Base-by-base conservation (phyloP, 1,284 basidiomycete species). In the Rhodotorula sp. region DNA sequence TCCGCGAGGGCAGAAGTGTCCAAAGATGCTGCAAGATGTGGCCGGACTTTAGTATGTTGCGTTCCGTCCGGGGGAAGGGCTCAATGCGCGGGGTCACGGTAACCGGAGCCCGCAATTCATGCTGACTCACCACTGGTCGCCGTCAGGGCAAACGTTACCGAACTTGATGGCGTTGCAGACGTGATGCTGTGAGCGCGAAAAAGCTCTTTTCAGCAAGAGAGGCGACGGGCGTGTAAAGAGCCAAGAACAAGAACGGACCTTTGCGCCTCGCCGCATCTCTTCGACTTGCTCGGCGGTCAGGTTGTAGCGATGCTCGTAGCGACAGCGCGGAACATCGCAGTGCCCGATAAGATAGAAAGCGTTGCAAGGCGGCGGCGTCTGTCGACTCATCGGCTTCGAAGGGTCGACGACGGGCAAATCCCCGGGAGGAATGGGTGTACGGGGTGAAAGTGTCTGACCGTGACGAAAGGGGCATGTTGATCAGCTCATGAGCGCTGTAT, bases 351-450 rank as follows among this genome's bases (percentile, higher is more conserved):
- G 56, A 46, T 60, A 71, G 14, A 58, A 67, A 0, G 62, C 30
- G 63, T 71, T 71, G 37, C 71, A 73, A 3, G 72, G 73, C 42
- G 73, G 63, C 26, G 72, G 67, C n/a, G 49, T 54, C 22, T 70
- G 68, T 20, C 67, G 55, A 54, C 57, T 45, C 74, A 73, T 78
- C 30, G 75, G 74, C 53, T 77, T 74, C 1, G 72, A 70, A 12
- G 75, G 73, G 64, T 78, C 76, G 74, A 61, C 76, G 57, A 55
- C 62, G 49, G 64, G 62, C n/a, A 69, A 4, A 2, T 64, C 60
- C n/a, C 18, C n/a, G 12, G 56, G 30, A 20, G 33, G 14, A n/a
- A 24, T 24, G 33, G 24, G 56, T 24, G 37, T 24, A 10, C 56
- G 33, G 1, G 29, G 12, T 14, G 56, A 24, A 8, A 55, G 15